A percentile compares a stretch with the other conserved stretches of the same genome.
phyloP scores from a whole-genome alignment of 139 green algal genomes.

The Trebouxia sp. region DNA sequence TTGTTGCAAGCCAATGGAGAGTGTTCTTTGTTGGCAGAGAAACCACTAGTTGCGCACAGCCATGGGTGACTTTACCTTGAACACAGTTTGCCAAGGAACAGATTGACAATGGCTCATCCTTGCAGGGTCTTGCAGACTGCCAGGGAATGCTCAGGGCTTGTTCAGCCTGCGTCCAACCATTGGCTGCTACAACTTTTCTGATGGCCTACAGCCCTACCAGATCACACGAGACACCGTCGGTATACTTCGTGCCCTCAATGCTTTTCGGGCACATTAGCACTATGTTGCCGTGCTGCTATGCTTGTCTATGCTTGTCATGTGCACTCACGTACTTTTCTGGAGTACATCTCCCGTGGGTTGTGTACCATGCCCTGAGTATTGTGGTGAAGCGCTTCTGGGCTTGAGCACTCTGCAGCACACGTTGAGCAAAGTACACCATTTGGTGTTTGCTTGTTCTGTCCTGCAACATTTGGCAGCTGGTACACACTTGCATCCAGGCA shows the following conservation, averaged over 20 bases:
- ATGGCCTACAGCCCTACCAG: constrained; percentile 17
- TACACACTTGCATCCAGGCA: no score
- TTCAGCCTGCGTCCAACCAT: constrained; percentile 23
- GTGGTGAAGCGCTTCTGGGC: no score
- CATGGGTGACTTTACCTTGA: no score
- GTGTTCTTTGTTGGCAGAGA: no score
- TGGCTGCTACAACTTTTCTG: constrained; percentile 27
- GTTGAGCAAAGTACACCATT: not conserved
- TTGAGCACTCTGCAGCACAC: not conserved
- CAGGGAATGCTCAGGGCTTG: constrained; percentile 11
- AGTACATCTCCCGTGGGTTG: not conserved
- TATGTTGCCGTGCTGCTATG: not conserved
- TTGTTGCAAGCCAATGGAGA: no score
- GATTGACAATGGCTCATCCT: not conserved
- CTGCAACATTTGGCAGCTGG: no score
- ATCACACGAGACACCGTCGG: constrained; percentile 32
- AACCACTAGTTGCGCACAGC: no score
- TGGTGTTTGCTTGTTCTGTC: not conserved
- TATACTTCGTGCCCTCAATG: not conserved
- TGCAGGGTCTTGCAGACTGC: constrained; percentile 18
- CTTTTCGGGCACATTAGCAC: not conserved
- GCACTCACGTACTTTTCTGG: not conserved
- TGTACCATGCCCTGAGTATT: no score
- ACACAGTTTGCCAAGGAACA: no score
- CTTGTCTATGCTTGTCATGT: not conserved